Base-by-base conservation (phyloP, 768 basidiomycete species). In the Boletus speciosus region DNA sequence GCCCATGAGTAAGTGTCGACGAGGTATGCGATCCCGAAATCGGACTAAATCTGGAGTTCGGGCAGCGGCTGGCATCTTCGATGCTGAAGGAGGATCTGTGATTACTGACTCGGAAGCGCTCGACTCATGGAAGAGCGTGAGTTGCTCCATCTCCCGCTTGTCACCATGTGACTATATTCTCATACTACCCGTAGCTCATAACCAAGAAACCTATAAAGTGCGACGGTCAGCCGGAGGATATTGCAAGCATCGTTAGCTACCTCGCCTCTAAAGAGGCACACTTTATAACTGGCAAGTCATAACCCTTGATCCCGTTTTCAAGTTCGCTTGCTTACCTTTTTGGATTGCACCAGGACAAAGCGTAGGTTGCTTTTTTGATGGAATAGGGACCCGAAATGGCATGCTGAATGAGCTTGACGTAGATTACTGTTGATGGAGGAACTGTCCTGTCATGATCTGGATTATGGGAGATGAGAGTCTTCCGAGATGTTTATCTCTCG, bases 211-310 rank as follows among this genome's bases (percentile, higher is more conserved):
- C 61, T 0, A 23, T 66, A 29, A 57, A 62, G 39, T 49, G 63
- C 6, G 39, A 60, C 9, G 69, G 62, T 25, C 54, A 66, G n/a
- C 68, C 72, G 1, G 66, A 73, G 31, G 66, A 71, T 37, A 55
- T 71, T 4, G 71, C 73, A 14, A 63, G 56, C 37, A 4, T 69
- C 5, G 69, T 74, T 1, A 71, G 71, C 2, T 74, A 65, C 50
- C 60, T 75, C 4, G 66, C 66, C 7, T 72, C 71, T 2, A 61
- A 71, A 6, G 70, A 66, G 19, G 68, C 73, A 4, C 62, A 66
- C 39, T 73, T 71, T 44, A 61, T 76, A 12, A 75, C 73, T 9
- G 74, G 73, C 58, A 47, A 53, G 61, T 42, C 31, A 23, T 4
- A 27, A 43, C 27, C 10, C 4, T 39, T 14, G 15, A 19, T 11